These are phyloP conservation scores for Fusarium austroafricanum DNA, from an alignment of 2,329 filamentous ascomycete genomes.

Conservation along the genomic window DNA sequence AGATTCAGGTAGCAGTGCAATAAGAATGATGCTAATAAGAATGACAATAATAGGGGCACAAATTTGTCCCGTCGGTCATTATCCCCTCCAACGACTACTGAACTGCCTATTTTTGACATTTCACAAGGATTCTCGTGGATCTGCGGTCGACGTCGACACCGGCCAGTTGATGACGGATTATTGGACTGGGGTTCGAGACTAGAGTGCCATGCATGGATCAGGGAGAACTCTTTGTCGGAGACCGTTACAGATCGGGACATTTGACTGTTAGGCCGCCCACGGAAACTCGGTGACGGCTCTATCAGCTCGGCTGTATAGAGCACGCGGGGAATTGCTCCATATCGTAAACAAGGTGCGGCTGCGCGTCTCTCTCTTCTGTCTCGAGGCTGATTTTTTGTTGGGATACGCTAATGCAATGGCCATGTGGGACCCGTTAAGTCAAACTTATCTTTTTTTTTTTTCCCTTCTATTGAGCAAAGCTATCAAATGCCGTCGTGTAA, in stretches of 20 bases:
- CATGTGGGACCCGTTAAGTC: conserved; percentile 35
- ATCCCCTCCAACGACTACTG: conserved; percentile 7
- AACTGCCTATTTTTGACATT: conserved; percentile 34
- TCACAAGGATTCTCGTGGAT: conserved; percentile 30
- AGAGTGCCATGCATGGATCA: conserved; percentile 14
- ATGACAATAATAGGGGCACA: neutral
- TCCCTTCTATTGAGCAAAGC: conserved; percentile 1
- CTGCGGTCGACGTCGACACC: conserved; percentile 36
- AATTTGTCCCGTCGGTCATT: conserved; percentile 15
- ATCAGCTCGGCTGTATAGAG: neutral
- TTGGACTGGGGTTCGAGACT: conserved; percentile 26
- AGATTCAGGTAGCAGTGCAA: neutral
- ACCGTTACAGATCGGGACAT: conserved; percentile 1
- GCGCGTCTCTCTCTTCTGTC: neutral
- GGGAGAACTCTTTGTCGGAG: conserved; percentile 3
- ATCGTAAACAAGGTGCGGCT: conserved; percentile 34
- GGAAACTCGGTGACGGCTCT: neutral
- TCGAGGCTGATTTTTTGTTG: conserved; percentile 44
- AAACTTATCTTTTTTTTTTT: conserved; percentile 1
- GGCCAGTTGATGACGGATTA: conserved; percentile 14
- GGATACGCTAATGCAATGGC: conserved; percentile 46
- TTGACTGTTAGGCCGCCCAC: neutral
- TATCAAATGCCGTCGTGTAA: conserved; percentile 18
- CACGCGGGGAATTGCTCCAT: conserved; percentile 34
- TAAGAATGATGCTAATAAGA: neutral